These are phyloP conservation scores for Talaromyces sp. DNA, from an alignment of 2,329 filamentous ascomycete genomes.

Conservation along the genomic window DNA sequence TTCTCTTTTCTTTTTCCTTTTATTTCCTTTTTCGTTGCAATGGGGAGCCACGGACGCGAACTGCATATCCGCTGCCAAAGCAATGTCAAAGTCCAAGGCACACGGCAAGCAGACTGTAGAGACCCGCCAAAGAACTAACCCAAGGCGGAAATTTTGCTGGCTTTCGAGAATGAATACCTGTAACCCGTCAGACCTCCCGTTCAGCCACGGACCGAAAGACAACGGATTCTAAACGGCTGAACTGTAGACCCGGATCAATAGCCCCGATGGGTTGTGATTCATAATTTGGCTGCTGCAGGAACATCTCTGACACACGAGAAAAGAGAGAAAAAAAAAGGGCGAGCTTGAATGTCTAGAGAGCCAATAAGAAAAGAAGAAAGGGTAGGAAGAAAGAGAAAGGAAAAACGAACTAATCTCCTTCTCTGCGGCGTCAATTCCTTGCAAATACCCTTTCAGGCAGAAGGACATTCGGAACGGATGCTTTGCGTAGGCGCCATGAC, in stretches of 20 bases:
- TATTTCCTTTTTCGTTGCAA: constrained; percentile 9
- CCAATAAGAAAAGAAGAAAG: background rate
- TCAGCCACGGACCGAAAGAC: background rate
- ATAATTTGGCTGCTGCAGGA: constrained; percentile 9
- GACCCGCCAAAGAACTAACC: constrained; percentile 3
- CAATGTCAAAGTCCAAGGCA: background rate
- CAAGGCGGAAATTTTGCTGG: constrained; percentile 12
- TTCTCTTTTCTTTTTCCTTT: background rate
- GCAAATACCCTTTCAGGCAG: background rate
- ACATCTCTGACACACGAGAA: constrained; percentile 1
- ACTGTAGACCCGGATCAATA: constrained; percentile 1
- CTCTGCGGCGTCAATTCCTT: background rate
- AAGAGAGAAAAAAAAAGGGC: background rate
- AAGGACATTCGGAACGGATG: background rate
- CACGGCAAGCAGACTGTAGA: constrained; percentile 1
- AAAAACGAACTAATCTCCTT: background rate
- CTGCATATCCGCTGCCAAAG: constrained; percentile 13
- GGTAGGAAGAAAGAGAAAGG: background rate
- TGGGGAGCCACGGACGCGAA: constrained; percentile 11
- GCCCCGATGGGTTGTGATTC: background rate
- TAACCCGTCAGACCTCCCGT: constrained; percentile 2
- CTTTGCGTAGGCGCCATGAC: background rate
- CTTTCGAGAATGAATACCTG: constrained; percentile 14
- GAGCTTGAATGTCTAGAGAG: background rate
- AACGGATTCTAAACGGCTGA: constrained; percentile 6